Percentiles rank a stretch among this genome's conserved stretches.
Evolutionary conservation across 495 filamentous ascomycete species (phyloP).

Genomic region (Haplographium delicatum): DNA sequence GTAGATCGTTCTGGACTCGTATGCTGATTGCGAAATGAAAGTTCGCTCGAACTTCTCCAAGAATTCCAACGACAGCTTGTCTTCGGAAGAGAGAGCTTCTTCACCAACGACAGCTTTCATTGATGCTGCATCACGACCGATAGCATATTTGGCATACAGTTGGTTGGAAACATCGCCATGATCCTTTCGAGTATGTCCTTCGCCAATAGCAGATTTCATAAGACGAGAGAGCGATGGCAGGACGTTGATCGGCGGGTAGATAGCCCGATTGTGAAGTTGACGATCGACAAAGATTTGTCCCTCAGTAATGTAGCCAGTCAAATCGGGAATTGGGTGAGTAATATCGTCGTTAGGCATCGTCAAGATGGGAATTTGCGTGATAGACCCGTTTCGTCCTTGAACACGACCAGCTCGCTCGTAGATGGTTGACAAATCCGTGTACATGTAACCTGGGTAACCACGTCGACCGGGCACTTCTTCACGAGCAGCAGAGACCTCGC

Average conservation of each 20-base stretch:
- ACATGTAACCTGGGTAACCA: slow-evolving; percentile 99
- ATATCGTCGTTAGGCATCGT: slow-evolving; percentile 99
- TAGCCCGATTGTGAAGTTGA: slow-evolving; percentile 88
- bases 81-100: slow-evolving; percentile 89
- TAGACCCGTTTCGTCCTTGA: slow-evolving; percentile 92
- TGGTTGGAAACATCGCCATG: slow-evolving; percentile 99
- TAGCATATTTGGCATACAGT: slow-evolving; percentile 99
- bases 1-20: slow-evolving; percentile 83
- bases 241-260: slow-evolving; percentile 99
- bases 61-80: slow-evolving; percentile 97
- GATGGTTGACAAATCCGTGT: slow-evolving; percentile 99
- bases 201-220: slow-evolving; percentile 99
- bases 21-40: slow-evolving; percentile 88
- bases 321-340: slow-evolving; percentile 97
- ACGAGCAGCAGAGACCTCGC: slow-evolving; percentile 94
- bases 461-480: slow-evolving; percentile 99
- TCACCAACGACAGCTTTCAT: slow-evolving; percentile 99
- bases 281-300: slow-evolving; percentile 98
- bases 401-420: slow-evolving; percentile 99
- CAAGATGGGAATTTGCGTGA: slow-evolving; percentile 97
- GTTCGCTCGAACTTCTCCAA: slow-evolving; percentile 94
- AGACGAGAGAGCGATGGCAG: slow-evolving; percentile 96
- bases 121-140: slow-evolving; percentile 92
- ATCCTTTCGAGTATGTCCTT: slow-evolving; percentile 90
- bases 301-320: slow-evolving; percentile 98